Evolutionary conservation across 176 grass and related monocot genomes (phyloP).

Genomic region (Juncus inflexus): DNA sequence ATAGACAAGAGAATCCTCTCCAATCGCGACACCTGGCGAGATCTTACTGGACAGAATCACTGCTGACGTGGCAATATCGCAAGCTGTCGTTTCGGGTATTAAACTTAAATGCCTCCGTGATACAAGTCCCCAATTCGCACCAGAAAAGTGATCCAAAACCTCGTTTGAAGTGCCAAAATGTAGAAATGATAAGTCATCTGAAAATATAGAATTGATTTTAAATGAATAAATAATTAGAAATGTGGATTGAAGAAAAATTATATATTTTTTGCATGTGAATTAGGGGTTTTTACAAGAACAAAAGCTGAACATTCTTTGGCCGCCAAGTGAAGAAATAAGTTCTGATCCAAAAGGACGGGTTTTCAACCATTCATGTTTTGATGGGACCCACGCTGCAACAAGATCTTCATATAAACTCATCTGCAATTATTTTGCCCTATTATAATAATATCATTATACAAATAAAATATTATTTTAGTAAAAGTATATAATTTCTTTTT

Average conservation of each 20-base stretch:
- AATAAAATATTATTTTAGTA: neutral
- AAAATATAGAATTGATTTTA: slow-evolving; percentile 31
- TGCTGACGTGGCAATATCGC: slow-evolving; percentile 79
- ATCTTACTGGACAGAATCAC: slow-evolving; percentile 81
- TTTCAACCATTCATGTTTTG: slow-evolving; percentile 74
- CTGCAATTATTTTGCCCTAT: slow-evolving; percentile 41
- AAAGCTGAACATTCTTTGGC: slow-evolving; percentile 79
- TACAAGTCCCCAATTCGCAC: slow-evolving; percentile 65
- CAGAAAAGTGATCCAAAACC: slow-evolving; percentile 84
- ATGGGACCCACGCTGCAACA: slow-evolving; percentile 77
- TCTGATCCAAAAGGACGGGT: slow-evolving; percentile 57
- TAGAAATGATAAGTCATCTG: slow-evolving; percentile 82
- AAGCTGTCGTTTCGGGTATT: slow-evolving; percentile 68
- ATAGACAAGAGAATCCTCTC: slow-evolving; percentile 87
- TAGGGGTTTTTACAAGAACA: slow-evolving; percentile 63
- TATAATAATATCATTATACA: slow-evolving; percentile 9
- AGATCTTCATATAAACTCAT: slow-evolving; percentile 97
- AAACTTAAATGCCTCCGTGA: slow-evolving; percentile 67
- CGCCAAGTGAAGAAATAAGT: slow-evolving; percentile 63
- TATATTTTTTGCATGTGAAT: neutral
- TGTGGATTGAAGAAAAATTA: neutral
- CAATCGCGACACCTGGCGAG: slow-evolving; percentile 61
- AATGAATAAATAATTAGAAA: slow-evolving; percentile 27
- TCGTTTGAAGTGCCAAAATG: slow-evolving; percentile 95
- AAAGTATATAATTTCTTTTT: neutral